phyloP scores from a whole-genome alignment of 2,329 filamentous ascomycete species.

The Talaromyces sp. region DNA sequence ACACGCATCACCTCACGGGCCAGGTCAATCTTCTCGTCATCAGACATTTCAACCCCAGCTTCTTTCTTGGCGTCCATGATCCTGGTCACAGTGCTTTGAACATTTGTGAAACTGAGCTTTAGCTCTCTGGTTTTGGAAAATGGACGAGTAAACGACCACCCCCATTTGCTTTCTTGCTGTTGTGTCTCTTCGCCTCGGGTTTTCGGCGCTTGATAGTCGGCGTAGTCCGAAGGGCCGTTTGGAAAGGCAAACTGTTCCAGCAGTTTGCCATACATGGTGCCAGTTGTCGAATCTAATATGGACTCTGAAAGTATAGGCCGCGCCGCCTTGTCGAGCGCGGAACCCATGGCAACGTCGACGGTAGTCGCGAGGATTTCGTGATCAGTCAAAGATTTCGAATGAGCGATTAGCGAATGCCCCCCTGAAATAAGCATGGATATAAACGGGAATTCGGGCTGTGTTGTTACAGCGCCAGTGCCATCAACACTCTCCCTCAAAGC shows the following conservation, averaged over 20 bases:
- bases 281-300: constrained; percentile 48
- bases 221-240: constrained; percentile 29
- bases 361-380: constrained; percentile 70
- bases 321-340: constrained; percentile 82
- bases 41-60: constrained; percentile 33
- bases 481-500: constrained; percentile 42
- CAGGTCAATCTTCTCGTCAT: constrained; percentile 60
- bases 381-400: constrained; percentile 60
- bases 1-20: constrained; percentile 70
- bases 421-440: constrained; percentile 84
- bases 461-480: background rate
- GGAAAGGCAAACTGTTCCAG: constrained; percentile 78
- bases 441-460: constrained; percentile 64
- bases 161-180: constrained; percentile 42
- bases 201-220: constrained; percentile 52
- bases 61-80: constrained; percentile 40
- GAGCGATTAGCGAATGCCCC: constrained; percentile 82
- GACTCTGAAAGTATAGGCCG: constrained; percentile 64
- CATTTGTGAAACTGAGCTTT: constrained; percentile 68
- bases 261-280: constrained; percentile 72
- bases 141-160: constrained; percentile 66
- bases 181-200: constrained; percentile 56
- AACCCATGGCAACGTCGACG: constrained; percentile 79
- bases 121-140: constrained; percentile 55
- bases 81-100: constrained; percentile 60